Evolutionary conservation across 441 rosid genomes (phyloP).

Genomic region (Jatropha podagrica): DNA sequence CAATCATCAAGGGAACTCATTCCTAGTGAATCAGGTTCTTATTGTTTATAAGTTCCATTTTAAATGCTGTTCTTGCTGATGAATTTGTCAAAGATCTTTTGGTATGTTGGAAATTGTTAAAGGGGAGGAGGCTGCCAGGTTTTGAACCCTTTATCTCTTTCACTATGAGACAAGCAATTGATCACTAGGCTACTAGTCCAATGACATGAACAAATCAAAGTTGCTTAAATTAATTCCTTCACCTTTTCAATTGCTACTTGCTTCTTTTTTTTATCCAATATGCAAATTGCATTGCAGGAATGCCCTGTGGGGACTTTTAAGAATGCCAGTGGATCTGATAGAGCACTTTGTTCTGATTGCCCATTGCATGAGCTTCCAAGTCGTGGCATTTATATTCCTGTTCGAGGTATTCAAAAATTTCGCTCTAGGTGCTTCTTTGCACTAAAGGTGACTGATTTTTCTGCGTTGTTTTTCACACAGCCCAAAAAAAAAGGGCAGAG

Average conservation of each 20-base stretch:
- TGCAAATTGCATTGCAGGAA: slow-evolving; percentile 53
- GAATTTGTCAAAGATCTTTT: slow-evolving; percentile 11
- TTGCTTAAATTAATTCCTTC: slow-evolving; percentile 13
- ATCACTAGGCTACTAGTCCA: no score
- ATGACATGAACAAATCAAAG: background rate
- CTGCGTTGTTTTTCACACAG: background rate
- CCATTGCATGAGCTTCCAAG: slow-evolving; percentile 69
- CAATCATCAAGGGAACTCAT: no score
- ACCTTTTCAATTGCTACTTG: slow-evolving; percentile 7
- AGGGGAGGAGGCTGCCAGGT: background rate
- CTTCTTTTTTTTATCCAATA: slow-evolving; percentile 20
- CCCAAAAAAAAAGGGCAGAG: background rate
- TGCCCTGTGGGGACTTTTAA: slow-evolving; percentile 90
- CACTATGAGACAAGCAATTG: background rate
- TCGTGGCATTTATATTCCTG: slow-evolving; percentile 60
- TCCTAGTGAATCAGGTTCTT: background rate
- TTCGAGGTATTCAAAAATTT: slow-evolving; percentile 52
- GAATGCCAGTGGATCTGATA: slow-evolving; percentile 75
- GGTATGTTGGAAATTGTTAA: background rate
- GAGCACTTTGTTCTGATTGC: slow-evolving; percentile 62
- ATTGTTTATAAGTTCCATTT: background rate
- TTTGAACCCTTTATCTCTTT: background rate
- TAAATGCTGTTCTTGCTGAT: background rate
- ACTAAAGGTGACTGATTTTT: background rate
- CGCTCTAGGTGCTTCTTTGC: background rate